Base-by-base conservation (phyloP, 1,284 basidiomycete species). In the Tetrapyrgos nigripes region DNA sequence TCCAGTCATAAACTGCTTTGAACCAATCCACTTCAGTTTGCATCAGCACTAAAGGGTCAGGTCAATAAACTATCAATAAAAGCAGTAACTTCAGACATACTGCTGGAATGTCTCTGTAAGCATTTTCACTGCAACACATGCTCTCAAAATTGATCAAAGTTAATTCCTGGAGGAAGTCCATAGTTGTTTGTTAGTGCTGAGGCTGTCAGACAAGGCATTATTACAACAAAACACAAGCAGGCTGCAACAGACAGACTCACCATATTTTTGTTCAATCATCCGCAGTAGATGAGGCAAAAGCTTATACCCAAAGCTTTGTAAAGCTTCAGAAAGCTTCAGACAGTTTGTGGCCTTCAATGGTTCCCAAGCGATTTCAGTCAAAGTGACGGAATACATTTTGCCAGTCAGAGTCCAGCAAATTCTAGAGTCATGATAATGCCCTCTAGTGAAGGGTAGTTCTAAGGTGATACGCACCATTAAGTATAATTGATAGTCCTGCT, bases 111-210 rank as follows among this genome's bases (percentile, higher is more conserved):
- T 75, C 70, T 94, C 92, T 1, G 90, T 92, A 31, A 94, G 75
- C 10, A 84, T 85, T 77, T 93, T 94, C 45, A 94, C 83, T 1
- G 83, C 84, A 6, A 94, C 91, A 67, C 92, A 94, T 0, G 91
- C 91, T 49, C 91, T 79, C 8, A 93, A 70, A 93, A 93, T 48
- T 91, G 84, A 73, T 93, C 91, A 66, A 93, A 93, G 0, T 89
- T 89, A 59, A 93, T 92, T n/a, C 91, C 89, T 37, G 88, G 83
- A 3, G 87, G 76, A 31, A 88, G 82, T 1, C 87, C 88, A 68
- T 86, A 85, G 11, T 79, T 79, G 35, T 76, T 64, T 14, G 76
- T 62, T 29, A 86, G 82, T 21, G 77, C 82, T 14, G 88, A 85
- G 48, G 87, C 89, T 91, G 50, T 23, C 43, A 24, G 35, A 66